Percentiles rank a stretch among this genome's conserved stretches.
phyloP scores from a whole-genome alignment of 768 basidiomycete species.

The Nevesoporus exiguus region DNA sequence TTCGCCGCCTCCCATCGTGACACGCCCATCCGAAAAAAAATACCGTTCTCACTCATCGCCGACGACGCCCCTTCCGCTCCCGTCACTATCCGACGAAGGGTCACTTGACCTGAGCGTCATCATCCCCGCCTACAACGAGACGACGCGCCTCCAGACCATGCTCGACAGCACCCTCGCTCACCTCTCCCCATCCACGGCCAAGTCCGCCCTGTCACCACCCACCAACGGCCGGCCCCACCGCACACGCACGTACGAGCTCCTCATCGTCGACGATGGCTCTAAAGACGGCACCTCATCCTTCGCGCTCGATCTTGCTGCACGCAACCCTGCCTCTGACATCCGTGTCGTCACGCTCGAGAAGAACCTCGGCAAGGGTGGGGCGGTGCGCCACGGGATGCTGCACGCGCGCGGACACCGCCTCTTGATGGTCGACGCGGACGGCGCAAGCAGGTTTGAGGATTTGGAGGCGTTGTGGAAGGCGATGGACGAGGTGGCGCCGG shows the following conservation, averaged over 20 bases:
- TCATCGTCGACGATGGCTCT: constrained; percentile 91
- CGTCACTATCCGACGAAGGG: constrained; percentile 51
- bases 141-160: constrained; percentile 80
- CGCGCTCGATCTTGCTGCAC: constrained; percentile 61
- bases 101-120: constrained; percentile 75
- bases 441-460: constrained; percentile 85
- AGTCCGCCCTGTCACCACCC: constrained; percentile 6
- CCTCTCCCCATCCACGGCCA: constrained; percentile 35
- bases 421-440: constrained; percentile 94
- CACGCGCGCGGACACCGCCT: constrained; percentile 72
- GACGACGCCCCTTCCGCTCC: constrained; percentile 51
- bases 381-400: constrained; percentile 89
- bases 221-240: constrained; percentile 11
- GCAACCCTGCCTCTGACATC: constrained; percentile 58
- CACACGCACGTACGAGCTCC: constrained; percentile 67
- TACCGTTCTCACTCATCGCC: constrained; percentile 60
- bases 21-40: constrained; percentile 61
- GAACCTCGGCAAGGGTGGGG: constrained; percentile 92
- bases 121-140: constrained; percentile 92
- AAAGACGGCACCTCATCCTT: constrained; percentile 65
- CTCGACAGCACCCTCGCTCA: constrained; percentile 70
- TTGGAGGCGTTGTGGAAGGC: constrained; percentile 72
- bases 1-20: constrained; percentile 67
- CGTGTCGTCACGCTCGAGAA: constrained; percentile 72
- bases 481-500: constrained; percentile 59